These are phyloP conservation scores for Fusarium multiceps DNA, from an alignment of 2,329 filamentous ascomycete species.

Conservation along the genomic window DNA sequence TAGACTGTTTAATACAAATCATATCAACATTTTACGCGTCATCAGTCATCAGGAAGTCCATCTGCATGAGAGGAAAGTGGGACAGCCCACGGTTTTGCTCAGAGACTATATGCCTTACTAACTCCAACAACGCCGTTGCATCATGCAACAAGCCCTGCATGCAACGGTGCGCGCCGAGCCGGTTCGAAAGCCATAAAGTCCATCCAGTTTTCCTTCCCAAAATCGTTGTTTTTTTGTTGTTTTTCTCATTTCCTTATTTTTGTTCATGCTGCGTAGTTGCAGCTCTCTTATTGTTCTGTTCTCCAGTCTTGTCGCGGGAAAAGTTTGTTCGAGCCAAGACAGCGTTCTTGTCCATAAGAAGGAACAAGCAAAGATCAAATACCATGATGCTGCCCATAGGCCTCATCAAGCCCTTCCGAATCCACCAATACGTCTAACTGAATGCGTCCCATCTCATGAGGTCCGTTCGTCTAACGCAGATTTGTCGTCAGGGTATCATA, in stretches of 20 bases:
- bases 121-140: slow-evolving; percentile 26
- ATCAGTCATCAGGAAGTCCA: slow-evolving; percentile 1
- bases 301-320: slow-evolving; percentile 29
- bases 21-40: neutral
- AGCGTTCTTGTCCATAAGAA: slow-evolving; percentile 18
- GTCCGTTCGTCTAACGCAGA: slow-evolving; percentile 50
- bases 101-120: slow-evolving; percentile 44
- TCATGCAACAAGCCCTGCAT: slow-evolving; percentile 15
- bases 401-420: slow-evolving; percentile 24
- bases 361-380: slow-evolving; percentile 24
- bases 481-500: slow-evolving; percentile 54
- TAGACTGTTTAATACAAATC: neutral
- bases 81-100: slow-evolving; percentile 40
- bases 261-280: slow-evolving; percentile 27
- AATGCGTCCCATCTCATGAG: slow-evolving; percentile 45
- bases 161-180: slow-evolving; percentile 29
- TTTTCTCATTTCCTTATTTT: slow-evolving; percentile 42
- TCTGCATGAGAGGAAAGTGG: slow-evolving; percentile 39
- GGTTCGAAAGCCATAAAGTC: slow-evolving; percentile 42
- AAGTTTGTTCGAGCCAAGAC: slow-evolving; percentile 23
- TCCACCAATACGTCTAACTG: slow-evolving; percentile 43
- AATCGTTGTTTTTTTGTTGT: slow-evolving; percentile 40
- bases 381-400: slow-evolving; percentile 27
- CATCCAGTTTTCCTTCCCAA: slow-evolving; percentile 44
- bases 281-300: slow-evolving; percentile 25